Base-by-base conservation (phyloP, 768 basidiomycete species). In the Rhodocollybia butyracea region DNA sequence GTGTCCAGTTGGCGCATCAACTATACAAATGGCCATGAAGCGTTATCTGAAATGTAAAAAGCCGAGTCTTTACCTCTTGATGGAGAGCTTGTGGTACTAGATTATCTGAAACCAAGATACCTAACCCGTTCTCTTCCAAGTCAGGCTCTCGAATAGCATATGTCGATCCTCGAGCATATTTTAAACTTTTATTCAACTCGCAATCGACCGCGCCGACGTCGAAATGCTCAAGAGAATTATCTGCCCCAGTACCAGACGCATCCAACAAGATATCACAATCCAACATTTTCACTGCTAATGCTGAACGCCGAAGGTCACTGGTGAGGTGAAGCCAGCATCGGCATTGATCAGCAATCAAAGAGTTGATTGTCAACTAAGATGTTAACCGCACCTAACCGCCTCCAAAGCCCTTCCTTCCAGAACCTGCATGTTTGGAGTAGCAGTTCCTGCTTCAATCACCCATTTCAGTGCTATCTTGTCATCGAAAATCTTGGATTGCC, bases 1-100 rank as follows among this genome's bases (percentile, higher is more conserved):
- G 53, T 17, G 41, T 60, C 53, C 17, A 60, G 43, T 42, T 60
- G 58, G 13, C 24, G 45, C 15, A 59, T 30, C 15, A 60, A 45
- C 59, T 57, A 50, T 27, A 10, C 24, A 5, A 4, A 24, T 12
- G 21, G 19, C 46, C 8, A n/a, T 38, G 26, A 30, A 26, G 29
- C 10, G 38, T n/a, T 30, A 11, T 10, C 21, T 12, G 17, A 7
- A 46, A 17, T 39, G 39, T 3, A 17, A 21, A n/a, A 41, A 19
- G n/a, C 12, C 41, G 24, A 2, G 19, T n/a, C 26, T n/a, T 30
- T 48, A 60, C 59, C 43, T 60, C 59, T 21, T 41, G 31, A 27
- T 60, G 59, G 29, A 60, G 26, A 13, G 59, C 57, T 7, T 5
- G 4, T 2, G 59, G 59, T 32, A 60, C 51, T 13, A 57, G 30